Evolutionary conservation across 176 grass and related monocot species (phyloP), one percentile per base, ranked within the genome.

Genomic region (Raddia distichophylla): DNA sequence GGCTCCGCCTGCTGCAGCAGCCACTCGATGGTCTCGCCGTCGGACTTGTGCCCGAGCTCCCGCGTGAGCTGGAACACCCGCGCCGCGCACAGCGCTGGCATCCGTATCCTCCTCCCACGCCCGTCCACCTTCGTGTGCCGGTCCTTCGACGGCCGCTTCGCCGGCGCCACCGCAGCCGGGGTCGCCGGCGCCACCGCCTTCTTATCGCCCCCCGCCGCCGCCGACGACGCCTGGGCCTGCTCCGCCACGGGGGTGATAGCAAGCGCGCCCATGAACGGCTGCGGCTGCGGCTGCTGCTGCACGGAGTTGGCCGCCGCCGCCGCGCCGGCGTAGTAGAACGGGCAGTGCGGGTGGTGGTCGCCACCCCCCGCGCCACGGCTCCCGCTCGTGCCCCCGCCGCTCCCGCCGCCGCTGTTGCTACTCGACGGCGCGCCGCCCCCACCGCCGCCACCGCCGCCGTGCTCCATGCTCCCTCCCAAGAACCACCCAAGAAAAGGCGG

Each of bases 21-120:
- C 97, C 97, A 99, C 85, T 99, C 97, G 82, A 99, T 93, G 37
- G 97, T 99, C 89, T 99, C 97, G 50, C 97, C 97, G 55, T 99
- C 97, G 0, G 97, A 96, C 89, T 99, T 99, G 85, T 99, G 97
- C 2, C 87, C 93, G 8, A 99, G 89, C 89, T 99, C 97, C 50
- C 97, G 91, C 20, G 97, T 99, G 4, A 99, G 91, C 87, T 99
- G 97, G 80, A 99, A 99, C 12, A 99, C 97, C 5, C 97, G 75
- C 40, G 97, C 97, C 58, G 97, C 97, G 77, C 93, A 99, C 76
- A 99, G 67, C 16, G 97, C 97, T 19, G 97, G 97, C 97, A 99
- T 99, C 74, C 97, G 93, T 69, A 99, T 99, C 82, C 97, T 80
- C 16, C 97, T 78, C 4, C 97, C 97, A 0, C 97, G 85, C 1